Conservation (phyloP, 768 basidiomycete species). For the Strobilomyces confusus region DNA sequence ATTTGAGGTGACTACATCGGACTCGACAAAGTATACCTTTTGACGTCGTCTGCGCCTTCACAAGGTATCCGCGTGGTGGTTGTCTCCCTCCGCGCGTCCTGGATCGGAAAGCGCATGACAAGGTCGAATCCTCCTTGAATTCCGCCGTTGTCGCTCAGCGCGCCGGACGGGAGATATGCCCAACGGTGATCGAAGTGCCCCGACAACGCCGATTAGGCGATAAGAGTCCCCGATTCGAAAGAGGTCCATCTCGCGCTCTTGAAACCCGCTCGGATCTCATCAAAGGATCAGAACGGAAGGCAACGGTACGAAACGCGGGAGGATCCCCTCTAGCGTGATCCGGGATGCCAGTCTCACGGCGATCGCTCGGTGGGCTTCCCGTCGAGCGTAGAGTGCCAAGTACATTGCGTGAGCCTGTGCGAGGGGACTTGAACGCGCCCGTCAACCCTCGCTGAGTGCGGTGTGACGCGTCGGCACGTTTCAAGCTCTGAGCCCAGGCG, state of each 20-base stretch:
- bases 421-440: too few species aligned
- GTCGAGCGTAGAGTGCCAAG: too few species aligned
- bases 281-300: not conserved
- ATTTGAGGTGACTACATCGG: not conserved
- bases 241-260: too few species aligned
- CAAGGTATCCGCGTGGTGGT: not conserved
- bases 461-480: too few species aligned
- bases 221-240: not conserved
- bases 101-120: not conserved
- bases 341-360: too few species aligned
- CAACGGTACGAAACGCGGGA: too few species aligned
- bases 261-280: not conserved
- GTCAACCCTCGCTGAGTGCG: too few species aligned
- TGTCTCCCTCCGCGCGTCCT: not conserved
- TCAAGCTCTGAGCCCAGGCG: too few species aligned
- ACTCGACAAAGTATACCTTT: not conserved
- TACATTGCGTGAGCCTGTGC: too few species aligned
- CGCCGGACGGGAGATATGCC: not conserved
- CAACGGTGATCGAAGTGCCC: not conserved
- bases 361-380: too few species aligned
- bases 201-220: not conserved
- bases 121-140: not conserved
- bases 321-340: too few species aligned
- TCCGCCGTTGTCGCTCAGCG: not conserved
- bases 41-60: not conserved